Conservation (phyloP, 2,329 filamentous ascomycete species). For the Penicillium paneum region DNA sequence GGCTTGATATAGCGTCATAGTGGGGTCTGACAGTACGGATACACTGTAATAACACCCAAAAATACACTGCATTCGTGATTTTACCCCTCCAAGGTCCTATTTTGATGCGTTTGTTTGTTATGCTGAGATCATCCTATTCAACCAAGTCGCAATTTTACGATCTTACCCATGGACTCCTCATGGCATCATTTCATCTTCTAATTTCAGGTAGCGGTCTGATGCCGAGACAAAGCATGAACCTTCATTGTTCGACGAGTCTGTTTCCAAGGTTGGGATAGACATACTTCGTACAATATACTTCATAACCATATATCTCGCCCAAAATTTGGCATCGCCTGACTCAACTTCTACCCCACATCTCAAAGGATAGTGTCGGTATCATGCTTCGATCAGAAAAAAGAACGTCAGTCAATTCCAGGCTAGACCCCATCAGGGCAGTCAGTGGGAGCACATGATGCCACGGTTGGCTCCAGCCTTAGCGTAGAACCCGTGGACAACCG, state of each 20-base stretch:
- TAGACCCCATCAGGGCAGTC: constrained; percentile 9
- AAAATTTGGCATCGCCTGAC: constrained; percentile 13
- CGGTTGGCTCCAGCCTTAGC: constrained; percentile 1
- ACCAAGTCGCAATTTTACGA: neutral
- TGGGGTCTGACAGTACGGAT: constrained; percentile 22
- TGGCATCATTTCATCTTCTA: neutral
- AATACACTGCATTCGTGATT: constrained; percentile 3
- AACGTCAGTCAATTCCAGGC: constrained; percentile 2
- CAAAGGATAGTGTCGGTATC: constrained; percentile 9
- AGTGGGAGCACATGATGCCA: constrained; percentile 14
- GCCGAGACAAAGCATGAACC: constrained; percentile 10
- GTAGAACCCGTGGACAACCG: neutral
- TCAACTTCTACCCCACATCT: constrained; percentile 14
- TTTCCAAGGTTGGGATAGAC: neutral
- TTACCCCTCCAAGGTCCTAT: constrained; percentile 3
- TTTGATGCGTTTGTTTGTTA: neutral
- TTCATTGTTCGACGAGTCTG: neutral
- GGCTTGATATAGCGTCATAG: constrained; percentile 26
- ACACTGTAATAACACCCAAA: constrained; percentile 11
- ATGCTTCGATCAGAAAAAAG: constrained; percentile 12
- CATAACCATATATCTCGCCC: neutral
- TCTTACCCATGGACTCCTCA: neutral
- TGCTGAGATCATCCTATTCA: neutral
- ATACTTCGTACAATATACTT: neutral
- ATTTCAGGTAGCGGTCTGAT: constrained; percentile 9